Evolutionary conservation across 345 rosid species (phyloP).

Genomic region (Gossypium ekmanianum): DNA sequence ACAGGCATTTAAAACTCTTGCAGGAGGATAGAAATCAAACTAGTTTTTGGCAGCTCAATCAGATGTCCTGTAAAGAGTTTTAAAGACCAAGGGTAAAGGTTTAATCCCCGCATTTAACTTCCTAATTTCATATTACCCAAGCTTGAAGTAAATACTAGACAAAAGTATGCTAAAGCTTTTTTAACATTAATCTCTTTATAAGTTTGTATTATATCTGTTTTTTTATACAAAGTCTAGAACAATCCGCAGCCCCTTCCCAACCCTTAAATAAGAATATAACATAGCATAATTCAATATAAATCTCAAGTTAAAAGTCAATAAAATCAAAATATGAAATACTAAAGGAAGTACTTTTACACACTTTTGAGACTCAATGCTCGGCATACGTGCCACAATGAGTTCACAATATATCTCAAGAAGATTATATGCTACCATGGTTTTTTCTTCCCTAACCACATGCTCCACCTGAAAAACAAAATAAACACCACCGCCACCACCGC

Average conservation of each 20-base stretch:
- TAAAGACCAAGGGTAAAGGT: no score
- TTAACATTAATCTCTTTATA: no score
- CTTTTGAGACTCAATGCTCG: slow-evolving; percentile 81
- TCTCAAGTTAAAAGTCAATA: no score
- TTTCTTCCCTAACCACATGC: slow-evolving; percentile 90
- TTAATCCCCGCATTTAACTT: no score
- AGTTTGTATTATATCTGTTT: no score
- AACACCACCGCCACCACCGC: background rate
- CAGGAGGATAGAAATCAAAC: background rate
- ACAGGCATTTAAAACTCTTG: background rate
- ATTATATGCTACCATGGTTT: slow-evolving; percentile 78
- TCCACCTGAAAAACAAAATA: slow-evolving; percentile 51
- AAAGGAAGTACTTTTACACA: slow-evolving; percentile 28
- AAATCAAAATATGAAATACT: background rate
- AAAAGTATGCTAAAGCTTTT: background rate
- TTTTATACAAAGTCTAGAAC: no score
- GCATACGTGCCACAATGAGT: slow-evolving; percentile 65
- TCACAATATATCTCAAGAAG: slow-evolving; percentile 78
- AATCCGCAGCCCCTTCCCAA: no score
- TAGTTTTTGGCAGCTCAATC: no score
- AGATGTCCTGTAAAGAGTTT: no score
- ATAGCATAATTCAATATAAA: no score
- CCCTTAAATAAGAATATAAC: no score
- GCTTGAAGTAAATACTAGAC: background rate
- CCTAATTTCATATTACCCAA: background rate